phyloP scores from a whole-genome alignment of 1,284 basidiomycete genomes.

The Rhodotorula sp. region DNA sequence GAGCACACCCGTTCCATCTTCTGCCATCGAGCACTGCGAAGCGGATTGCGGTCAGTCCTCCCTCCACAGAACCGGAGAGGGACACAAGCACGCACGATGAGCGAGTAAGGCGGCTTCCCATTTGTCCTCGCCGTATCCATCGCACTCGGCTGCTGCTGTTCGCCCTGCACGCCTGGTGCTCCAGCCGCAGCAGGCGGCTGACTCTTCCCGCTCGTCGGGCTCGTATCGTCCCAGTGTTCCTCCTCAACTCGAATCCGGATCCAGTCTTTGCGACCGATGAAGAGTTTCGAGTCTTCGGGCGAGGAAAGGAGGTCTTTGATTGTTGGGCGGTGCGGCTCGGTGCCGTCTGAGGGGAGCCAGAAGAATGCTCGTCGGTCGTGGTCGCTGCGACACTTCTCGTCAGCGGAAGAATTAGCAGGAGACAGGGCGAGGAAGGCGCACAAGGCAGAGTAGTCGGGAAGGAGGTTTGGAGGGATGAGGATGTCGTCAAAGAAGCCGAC shows the following conservation, averaged over 20 bases:
- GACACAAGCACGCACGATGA: conserved; percentile 60
- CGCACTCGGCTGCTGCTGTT: neutral
- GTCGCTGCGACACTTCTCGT: too few species aligned
- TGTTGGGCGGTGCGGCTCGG: conserved; percentile 33
- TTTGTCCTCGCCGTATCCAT: conserved; percentile 52
- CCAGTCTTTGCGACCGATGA: conserved; percentile 76
- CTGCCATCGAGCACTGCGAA: conserved; percentile 77
- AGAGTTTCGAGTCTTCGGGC: conserved; percentile 65
- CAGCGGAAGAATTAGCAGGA: too few species aligned
- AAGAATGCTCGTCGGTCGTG: conserved; percentile 50
- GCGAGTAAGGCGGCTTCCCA: conserved; percentile 66
- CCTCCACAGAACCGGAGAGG: neutral
- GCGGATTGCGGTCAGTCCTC: neutral
- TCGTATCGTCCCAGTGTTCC: conserved; percentile 79
- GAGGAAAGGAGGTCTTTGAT: conserved; percentile 27
- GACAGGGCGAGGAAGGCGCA: conserved; percentile 51
- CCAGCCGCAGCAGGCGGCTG: neutral
- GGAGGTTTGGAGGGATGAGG: conserved; percentile 63
- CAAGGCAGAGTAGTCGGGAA: conserved; percentile 76
- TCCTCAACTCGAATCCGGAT: conserved; percentile 84
- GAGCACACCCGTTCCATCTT: conserved; percentile 74
- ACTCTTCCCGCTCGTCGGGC: conserved; percentile 64
- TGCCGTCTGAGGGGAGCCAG: conserved; percentile 49
- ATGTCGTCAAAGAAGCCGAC: conserved; percentile 94
- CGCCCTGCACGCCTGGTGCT: neutral